Percentiles rank a stretch among this genome's conserved stretches.
phyloP scores from a whole-genome alignment of 345 rosid genomes.

The Eucalyptus sp. region DNA sequence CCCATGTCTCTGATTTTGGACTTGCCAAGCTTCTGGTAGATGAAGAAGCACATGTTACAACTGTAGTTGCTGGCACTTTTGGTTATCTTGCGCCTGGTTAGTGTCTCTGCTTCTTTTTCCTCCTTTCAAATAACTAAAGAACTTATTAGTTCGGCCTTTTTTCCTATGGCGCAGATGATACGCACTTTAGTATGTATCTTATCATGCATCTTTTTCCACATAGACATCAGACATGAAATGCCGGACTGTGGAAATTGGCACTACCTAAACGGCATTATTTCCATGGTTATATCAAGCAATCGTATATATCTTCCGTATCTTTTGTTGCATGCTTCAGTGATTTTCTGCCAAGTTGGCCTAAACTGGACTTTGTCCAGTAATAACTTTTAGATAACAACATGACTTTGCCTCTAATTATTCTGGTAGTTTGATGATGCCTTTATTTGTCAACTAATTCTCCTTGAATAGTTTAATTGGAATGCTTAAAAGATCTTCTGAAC shows the following conservation, averaged over 20 bases:
- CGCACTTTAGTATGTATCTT: not conserved
- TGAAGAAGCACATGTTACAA: slow-evolving; percentile 86
- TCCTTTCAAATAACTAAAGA: not conserved
- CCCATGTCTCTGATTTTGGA: slow-evolving; percentile 89
- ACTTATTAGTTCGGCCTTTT: not conserved
- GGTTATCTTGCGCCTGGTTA: slow-evolving; percentile 98
- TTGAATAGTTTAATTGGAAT: not conserved
- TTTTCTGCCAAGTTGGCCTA: not conserved
- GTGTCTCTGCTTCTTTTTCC: not conserved
- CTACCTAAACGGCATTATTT: not conserved
- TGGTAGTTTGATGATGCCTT: not conserved
- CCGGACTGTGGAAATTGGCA: not conserved
- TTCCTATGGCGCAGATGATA: not conserved
- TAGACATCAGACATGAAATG: not conserved
- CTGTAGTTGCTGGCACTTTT: slow-evolving; percentile 95
- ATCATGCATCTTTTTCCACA: not conserved
- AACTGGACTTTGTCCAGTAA: not conserved
- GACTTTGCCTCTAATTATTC: not conserved
- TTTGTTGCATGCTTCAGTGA: not conserved
- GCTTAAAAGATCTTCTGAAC: not conserved
- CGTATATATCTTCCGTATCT: not conserved
- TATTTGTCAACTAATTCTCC: not conserved
- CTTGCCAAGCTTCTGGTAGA: slow-evolving; percentile 94
- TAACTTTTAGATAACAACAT: not conserved
- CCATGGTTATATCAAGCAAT: not conserved